Conservation (phyloP, 306 rosid species). For the Pyrus pyrifolia region DNA sequence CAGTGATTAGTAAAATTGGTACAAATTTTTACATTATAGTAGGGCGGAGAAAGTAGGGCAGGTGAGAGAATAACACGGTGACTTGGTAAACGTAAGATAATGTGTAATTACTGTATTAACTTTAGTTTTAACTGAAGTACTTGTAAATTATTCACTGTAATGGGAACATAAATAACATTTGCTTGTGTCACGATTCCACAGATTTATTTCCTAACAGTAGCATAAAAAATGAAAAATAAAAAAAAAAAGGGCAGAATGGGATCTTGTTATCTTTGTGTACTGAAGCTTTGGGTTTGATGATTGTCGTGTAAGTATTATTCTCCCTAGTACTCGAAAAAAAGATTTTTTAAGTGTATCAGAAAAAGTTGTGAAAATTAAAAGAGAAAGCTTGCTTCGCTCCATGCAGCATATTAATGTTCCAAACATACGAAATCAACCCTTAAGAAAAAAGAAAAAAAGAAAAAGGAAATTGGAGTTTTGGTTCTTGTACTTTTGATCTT, state of each 20-base stretch:
- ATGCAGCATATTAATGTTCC: too few relatives aligned
- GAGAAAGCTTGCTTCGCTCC: too few relatives aligned
- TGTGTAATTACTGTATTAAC: background rate
- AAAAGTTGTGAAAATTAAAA: too few relatives aligned
- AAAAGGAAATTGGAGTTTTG: too few relatives aligned
- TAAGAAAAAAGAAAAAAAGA: too few relatives aligned
- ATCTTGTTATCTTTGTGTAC: background rate
- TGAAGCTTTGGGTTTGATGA: background rate
- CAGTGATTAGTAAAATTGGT: background rate
- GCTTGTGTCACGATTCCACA: background rate
- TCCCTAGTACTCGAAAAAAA: background rate
- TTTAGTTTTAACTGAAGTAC: background rate
- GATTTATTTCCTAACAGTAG: background rate
- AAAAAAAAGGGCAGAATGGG: background rate
- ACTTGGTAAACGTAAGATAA: background rate
- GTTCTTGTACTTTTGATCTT: too few relatives aligned
- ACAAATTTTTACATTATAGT: background rate
- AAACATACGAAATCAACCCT: too few relatives aligned
- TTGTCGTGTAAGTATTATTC: background rate
- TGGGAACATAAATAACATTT: background rate
- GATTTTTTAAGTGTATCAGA: too few relatives aligned
- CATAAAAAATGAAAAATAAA: background rate
- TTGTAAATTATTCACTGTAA: background rate
- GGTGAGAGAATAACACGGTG: background rate
- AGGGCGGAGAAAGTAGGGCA: background rate